A percentile compares a stretch with the other conserved stretches of the same genome.
phyloP scores from a whole-genome alignment of 768 basidiomycete genomes.

The Cystofilobasidium capitatum region DNA sequence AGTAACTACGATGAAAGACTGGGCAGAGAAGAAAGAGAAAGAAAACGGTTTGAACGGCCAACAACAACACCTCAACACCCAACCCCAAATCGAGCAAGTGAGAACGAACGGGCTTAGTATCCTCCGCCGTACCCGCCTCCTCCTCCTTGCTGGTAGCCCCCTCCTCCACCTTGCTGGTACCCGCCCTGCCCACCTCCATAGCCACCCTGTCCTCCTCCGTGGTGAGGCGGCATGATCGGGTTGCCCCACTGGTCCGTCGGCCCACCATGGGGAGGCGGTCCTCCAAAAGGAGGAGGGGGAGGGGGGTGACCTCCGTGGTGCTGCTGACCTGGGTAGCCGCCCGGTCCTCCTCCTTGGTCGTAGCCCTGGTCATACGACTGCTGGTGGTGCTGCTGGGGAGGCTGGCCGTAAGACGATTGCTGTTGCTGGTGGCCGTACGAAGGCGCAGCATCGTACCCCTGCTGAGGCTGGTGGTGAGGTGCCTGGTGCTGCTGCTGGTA shows the following conservation, averaged over 20 bases:
- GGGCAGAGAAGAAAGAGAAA: no score
- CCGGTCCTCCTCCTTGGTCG: neutral
- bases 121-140: constrained; percentile 3
- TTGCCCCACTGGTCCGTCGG: neutral
- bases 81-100: no score
- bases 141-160: neutral
- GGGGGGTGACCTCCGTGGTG: neutral
- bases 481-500: constrained; percentile 3
- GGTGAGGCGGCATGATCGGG: neutral
- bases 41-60: no score
- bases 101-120: no score
- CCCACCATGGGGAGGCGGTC: neutral
- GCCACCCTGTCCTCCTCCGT: no score
- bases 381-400: neutral
- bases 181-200: neutral
- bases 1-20: no score
- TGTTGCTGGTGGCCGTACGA: neutral
- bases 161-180: neutral
- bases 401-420: constrained; percentile 8
- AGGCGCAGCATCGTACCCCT: neutral
- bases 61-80: no score
- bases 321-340: neutral
- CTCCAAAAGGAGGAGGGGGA: neutral
- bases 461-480: neutral
- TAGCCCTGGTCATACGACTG: neutral